Conservation (phyloP, 2,329 filamentous ascomycete species). For the Moelleriella libera region DNA sequence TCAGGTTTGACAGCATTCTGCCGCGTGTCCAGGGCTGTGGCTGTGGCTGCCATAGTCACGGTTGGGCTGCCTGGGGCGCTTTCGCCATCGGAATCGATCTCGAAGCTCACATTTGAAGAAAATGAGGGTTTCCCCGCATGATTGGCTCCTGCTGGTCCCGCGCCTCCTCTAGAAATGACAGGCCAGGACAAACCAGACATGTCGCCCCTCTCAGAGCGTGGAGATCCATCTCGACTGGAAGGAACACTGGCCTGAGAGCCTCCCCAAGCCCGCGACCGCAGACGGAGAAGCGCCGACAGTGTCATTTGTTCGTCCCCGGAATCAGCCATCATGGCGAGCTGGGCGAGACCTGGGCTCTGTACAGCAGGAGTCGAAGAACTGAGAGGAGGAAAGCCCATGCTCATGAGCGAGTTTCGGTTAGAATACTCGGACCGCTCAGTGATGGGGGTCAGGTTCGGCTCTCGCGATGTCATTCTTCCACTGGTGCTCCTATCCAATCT, state of each 20-base stretch:
- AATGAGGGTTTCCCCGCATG: conserved; percentile 35
- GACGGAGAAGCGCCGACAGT: conserved; percentile 54
- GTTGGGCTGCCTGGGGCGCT: conserved; percentile 37
- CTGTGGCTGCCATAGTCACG: conserved; percentile 25
- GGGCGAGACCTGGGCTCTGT: conserved; percentile 60
- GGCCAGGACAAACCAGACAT: conserved; percentile 9
- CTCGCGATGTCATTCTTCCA: conserved; percentile 59
- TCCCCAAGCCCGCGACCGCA: conserved; percentile 67
- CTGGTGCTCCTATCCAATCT: conserved; percentile 54
- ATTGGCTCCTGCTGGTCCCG: neutral
- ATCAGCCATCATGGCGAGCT: conserved; percentile 54
- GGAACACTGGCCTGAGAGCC: conserved; percentile 62
- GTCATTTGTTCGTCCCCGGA: conserved; percentile 54
- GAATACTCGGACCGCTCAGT: conserved; percentile 94
- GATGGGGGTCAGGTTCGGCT: conserved; percentile 90
- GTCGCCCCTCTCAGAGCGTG: conserved; percentile 33
- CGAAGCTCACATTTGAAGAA: conserved; percentile 32
- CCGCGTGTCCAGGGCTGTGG: neutral
- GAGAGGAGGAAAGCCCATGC: conserved; percentile 33
- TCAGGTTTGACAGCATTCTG: neutral
- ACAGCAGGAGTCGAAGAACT: conserved; percentile 31
- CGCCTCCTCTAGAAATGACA: conserved; percentile 2
- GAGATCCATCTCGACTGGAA: conserved; percentile 37
- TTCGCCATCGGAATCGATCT: conserved; percentile 30
- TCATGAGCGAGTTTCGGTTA: conserved; percentile 82